Evolutionary conservation across 139 green algal species (phyloP), one percentile per base, ranked within the genome.

Genomic region (Chlorella sp.): DNA sequence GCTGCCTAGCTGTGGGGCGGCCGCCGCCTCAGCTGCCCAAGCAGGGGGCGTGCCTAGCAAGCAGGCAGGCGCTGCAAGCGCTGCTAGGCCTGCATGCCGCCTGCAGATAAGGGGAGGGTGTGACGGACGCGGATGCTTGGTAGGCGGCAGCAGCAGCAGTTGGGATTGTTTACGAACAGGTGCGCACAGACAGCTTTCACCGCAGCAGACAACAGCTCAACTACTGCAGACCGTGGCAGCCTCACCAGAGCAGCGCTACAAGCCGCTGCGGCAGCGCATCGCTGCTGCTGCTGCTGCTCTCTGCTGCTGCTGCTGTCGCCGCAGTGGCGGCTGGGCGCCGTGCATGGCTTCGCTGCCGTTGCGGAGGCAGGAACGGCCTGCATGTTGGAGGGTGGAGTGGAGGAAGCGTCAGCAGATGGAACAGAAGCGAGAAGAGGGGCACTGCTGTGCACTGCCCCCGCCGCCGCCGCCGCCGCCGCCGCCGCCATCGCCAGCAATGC

Each of bases 21-120:
- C 28, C 17, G 28, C 32, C 39, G 41, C 69, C n/a, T 62, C 82
- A 32, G 62, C 78, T 47, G 78, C 55, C 32, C 36, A 51, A 28
- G 82, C 71, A 41, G 71, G 39, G 28, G 38, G 6, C 7, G 70
- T 60, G 39, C 21, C 71, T 30, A 71, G 71, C 55, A 80, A 36
- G 30, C 30, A 78, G 23, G 55, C 81, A 5, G 82, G 73, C 12
- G 82, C 82, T 39, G 82, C 30, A 9, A 86, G 57, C 2, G n/a
- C 70, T 21, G 65, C 57, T 34, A 74, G 30, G 3, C 71, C 82
- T 9, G 71, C 71, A n/a, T 81, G 82, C 41, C 82, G 82, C 82
- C 82, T 86, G 82, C 38, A 6, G 44, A 71, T n/a, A 71, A 16
- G n/a, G 4, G 17, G 28, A 23, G 64, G 3, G 20, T 13, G 15